Evolutionary conservation across 1,284 basidiomycete species (phyloP), one percentile per base, ranked within the genome.

Genomic region (Cystobasidium pallidum): DNA sequence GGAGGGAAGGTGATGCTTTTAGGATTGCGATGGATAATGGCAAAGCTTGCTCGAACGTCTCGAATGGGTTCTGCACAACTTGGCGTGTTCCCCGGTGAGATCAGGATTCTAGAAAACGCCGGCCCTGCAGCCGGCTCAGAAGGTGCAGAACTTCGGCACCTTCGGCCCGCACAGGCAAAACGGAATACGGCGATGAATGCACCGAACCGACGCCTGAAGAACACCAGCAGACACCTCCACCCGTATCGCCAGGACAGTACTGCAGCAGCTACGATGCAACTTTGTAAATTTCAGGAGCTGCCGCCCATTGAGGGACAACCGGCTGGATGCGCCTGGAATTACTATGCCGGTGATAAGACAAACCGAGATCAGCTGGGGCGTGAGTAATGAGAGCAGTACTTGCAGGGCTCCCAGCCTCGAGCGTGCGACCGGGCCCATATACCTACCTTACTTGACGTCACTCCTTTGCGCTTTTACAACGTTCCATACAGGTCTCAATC

Each of bases 261-360:
- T 34, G 32, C 54, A 34, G 13, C 17, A 34, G 32, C 8, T 17
- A 57, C 32, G 15, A 52, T 51, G 64, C 66, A 59, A 19, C 58
- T 70, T 10, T 70, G 67, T 30, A n/a, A 24, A 24, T 70, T 70
- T 43, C 43, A 73, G 15, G 72, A 73, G 8, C 15, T 73, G 7
- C 72, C 72, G 2, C 34, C 55, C 8, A 66, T 73, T 2, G 57
- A 70, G 19, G 67, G 67, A 6, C 61, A 63, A 67, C 67, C 72
- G 6, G 66, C 70, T 28, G 67, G 67, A 2, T 74, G 66, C 54
- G 67, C 67, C 26, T 74, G 72, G 72, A 54, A 54, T 21, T 55
- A 71, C 24, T 74, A 70, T 41, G 41, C 47, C 8, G 19, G 39
- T 24, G 66, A 70, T 47, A 36, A 49, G 51, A 21, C 62, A 28